Conservation (phyloP, 2,329 filamentous ascomycete genomes). For the Ceratocystis variospora region DNA sequence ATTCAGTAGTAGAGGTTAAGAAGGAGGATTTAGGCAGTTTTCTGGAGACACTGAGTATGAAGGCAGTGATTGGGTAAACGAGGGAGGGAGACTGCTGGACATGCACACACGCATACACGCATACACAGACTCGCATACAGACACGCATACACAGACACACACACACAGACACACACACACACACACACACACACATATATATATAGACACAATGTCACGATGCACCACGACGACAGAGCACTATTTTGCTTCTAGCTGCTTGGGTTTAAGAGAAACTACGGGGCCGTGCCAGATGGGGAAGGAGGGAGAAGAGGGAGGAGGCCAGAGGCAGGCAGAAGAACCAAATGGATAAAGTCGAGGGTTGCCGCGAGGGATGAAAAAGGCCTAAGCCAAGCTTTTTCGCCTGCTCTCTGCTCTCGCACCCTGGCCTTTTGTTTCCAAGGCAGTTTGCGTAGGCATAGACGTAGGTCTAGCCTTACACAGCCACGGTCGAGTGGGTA, state of each 20-base stretch:
- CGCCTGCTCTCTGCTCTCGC: background rate
- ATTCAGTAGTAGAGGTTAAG: constrained; percentile 93
- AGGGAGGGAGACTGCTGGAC: background rate
- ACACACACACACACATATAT: background rate
- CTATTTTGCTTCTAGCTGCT: constrained; percentile 6
- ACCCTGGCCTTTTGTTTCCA: no score
- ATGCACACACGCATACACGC: background rate
- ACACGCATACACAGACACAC: background rate
- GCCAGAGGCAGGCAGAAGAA: background rate
- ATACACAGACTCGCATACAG: no score
- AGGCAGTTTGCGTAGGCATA: background rate
- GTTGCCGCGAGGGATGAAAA: background rate
- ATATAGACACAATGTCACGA: background rate
- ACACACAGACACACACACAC: background rate
- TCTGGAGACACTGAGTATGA: constrained; percentile 81
- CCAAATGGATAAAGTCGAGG: background rate
- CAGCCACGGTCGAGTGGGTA: background rate
- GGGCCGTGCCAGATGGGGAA: background rate
- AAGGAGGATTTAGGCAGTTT: constrained; percentile 90
- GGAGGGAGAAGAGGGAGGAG: background rate
- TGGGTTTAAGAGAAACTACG: background rate
- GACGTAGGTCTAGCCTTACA: background rate
- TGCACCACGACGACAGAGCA: constrained; percentile 5
- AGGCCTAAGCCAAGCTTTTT: background rate
- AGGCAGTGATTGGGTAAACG: constrained; percentile 56